Base-by-base conservation (phyloP, 1,284 basidiomycete species). In the Porphyrellus sp. region DNA sequence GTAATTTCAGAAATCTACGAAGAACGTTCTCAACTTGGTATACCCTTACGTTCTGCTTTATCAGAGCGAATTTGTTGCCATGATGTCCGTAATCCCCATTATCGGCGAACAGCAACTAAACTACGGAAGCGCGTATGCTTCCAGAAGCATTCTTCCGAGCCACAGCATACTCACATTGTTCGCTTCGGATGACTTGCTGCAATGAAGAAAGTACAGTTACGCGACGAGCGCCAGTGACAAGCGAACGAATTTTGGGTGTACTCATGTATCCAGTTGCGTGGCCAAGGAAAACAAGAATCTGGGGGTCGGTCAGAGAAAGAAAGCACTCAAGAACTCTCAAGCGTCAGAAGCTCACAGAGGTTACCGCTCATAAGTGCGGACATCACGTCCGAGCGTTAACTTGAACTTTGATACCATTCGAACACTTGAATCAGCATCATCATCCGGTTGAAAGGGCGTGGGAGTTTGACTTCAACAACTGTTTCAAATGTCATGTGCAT, bases 281-380 rank as follows among this genome's bases (percentile, higher is more conserved):
- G 43, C 24, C 18, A 9, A 21, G 35, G 25, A 30, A 16, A 45
- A 18, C 20, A 40, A 40, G 18, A 35, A 8, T 35, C 34, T 21
- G 40, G 13, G 6, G 23, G n/a, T n/a, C 18, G 37, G 44, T 18
- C 39, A 45, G 24, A 12, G 47, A 42, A 38, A 11, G 16, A 35
- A 35, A 40, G 28, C 15, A n/a, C 9, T 18, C 11, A 4, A 34
- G 37, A 47, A 33, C 30, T 41, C 18, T 23, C 23, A 25, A 31
- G 31, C 9, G 27, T 12, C 41, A 16, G 53, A 52, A 46, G 28
- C 16, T 45, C 38, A 8, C 42, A 30, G 18, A 37, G 16, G 15
- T 33, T 46, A 27, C 34, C 46, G 42, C 25, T 43, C 43, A 53
- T 46, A 25, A 21, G 8, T 20, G 51, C 35, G 50, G 56, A 45